phyloP scores from a whole-genome alignment of 2,329 filamentous ascomycete genomes.

The Alternaria sp. region DNA sequence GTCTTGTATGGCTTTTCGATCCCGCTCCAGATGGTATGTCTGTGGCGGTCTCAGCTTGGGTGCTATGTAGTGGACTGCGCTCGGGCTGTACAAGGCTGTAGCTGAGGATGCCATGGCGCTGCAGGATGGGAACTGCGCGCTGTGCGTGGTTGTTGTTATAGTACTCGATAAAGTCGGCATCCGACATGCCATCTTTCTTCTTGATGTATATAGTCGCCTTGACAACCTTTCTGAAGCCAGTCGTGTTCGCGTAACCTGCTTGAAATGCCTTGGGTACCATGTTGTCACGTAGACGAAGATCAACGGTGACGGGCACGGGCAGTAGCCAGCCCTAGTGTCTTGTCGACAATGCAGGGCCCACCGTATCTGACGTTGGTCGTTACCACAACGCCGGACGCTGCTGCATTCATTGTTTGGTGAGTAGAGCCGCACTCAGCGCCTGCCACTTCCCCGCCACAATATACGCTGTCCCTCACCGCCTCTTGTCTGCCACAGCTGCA shows the following conservation, averaged over 20 bases:
- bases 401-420: conserved; percentile 9
- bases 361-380: conserved; percentile 9
- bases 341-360: conserved; percentile 9
- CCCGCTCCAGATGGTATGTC: conserved; percentile 55
- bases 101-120: conserved; percentile 53
- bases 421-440: conserved; percentile 5
- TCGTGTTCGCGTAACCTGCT: conserved; percentile 54
- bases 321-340: conserved; percentile 6
- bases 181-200: conserved; percentile 55
- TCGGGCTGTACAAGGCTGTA: conserved; percentile 52
- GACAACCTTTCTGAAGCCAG: conserved; percentile 55
- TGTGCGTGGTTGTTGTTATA: conserved; percentile 56
- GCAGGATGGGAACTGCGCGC: conserved; percentile 52
- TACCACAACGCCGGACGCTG: conserved; percentile 17
- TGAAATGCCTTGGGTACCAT: conserved; percentile 54
- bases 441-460: conserved; percentile 8
- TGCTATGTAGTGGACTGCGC: not conserved
- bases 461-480: conserved; percentile 28
- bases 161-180: conserved; percentile 54
- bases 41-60: conserved; percentile 24
- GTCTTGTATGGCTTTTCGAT: conserved; percentile 53
- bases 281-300: conserved; percentile 28
- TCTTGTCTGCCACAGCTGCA: conserved; percentile 11
- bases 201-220: conserved; percentile 56
- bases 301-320: conserved; percentile 2